phyloP scores from a whole-genome alignment of 306 rosid genomes.

The Malus domestica region DNA sequence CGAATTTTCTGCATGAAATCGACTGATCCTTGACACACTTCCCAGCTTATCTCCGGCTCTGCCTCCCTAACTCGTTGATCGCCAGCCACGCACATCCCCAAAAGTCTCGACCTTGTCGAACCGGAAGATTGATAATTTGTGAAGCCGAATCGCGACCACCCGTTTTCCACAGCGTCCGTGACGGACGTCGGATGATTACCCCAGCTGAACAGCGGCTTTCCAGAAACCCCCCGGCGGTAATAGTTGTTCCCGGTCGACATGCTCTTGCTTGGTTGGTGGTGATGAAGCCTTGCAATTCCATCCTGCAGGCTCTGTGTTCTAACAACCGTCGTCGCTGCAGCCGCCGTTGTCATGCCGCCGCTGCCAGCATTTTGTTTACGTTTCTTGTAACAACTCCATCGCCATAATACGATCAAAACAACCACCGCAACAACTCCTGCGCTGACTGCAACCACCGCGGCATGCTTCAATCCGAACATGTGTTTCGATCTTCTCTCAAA shows the following conservation, averaged over 20 bases:
- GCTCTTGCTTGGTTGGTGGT: constrained; percentile 18
- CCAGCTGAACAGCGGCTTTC: constrained; percentile 60
- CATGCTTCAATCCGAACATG: constrained; percentile 39
- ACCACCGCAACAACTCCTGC: constrained; percentile 9
- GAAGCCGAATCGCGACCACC: constrained; percentile 89
- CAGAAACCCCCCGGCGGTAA: constrained; percentile 41
- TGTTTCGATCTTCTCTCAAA: neutral
- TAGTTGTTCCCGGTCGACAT: constrained; percentile 25
- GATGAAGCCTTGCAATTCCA: constrained; percentile 18
- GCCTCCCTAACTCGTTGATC: constrained; percentile 33
- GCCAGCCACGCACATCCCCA: constrained; percentile 48
- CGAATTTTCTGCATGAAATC: constrained; percentile 89
- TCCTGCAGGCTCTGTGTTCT: constrained; percentile 17
- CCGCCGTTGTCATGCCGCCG: neutral
- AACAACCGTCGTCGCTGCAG: neutral
- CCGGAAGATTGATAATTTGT: constrained; percentile 26
- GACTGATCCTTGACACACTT: constrained; percentile 58
- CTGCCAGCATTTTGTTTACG: neutral
- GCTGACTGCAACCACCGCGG: constrained; percentile 23
- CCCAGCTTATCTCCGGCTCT: constrained; percentile 72
- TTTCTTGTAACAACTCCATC: constrained; percentile 4
- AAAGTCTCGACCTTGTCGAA: constrained; percentile 42
- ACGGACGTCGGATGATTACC: constrained; percentile 58
- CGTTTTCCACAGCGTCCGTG: constrained; percentile 83
- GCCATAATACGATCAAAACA: constrained; percentile 17